Percentiles rank a stretch among this genome's conserved stretches.
phyloP scores from a whole-genome alignment of 2,329 filamentous ascomycete species.

The Alternaria triticina region DNA sequence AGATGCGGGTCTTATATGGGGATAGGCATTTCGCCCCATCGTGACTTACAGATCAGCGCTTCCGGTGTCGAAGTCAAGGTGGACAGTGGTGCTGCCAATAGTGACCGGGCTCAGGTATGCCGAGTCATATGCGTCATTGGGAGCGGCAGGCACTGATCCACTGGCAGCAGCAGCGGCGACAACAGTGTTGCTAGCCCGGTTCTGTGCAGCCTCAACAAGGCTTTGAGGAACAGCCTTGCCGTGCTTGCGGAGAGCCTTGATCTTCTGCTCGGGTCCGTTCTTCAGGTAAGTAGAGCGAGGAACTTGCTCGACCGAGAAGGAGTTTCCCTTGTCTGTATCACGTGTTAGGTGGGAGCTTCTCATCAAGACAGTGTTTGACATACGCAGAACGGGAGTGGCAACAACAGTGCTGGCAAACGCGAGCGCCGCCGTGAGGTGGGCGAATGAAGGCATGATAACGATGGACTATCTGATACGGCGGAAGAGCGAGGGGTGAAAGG shows the following conservation, averaged over 20 bases:
- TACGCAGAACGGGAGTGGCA: conserved; percentile 37
- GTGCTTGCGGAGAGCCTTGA: conserved; percentile 52
- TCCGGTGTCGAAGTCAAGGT: conserved; percentile 75
- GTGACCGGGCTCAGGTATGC: conserved; percentile 58
- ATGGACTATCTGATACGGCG: conserved; percentile 2
- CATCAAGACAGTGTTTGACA: background rate
- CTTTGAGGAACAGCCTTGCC: conserved; percentile 37
- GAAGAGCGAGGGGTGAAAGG: conserved; percentile 18
- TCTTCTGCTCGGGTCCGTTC: conserved; percentile 47
- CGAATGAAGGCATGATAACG: conserved; percentile 42
- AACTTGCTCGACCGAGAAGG: conserved; percentile 43
- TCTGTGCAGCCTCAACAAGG: conserved; percentile 40
- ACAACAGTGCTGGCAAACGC: conserved; percentile 34
- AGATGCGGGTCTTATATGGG: conserved; percentile 6
- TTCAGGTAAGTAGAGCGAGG: conserved; percentile 38
- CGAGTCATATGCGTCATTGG: conserved; percentile 48
- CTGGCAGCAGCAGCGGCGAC: conserved; percentile 23
- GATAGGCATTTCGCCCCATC: background rate
- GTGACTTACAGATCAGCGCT: conserved; percentile 68
- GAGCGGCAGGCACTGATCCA: conserved; percentile 50
- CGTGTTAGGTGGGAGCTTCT: background rate
- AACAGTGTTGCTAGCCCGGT: conserved; percentile 28
- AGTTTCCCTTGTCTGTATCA: conserved; percentile 26
- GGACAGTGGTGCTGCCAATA: conserved; percentile 67
- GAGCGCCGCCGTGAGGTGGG: conserved; percentile 39